A percentile compares a stretch with the other conserved stretches of the same genome.
phyloP scores from a whole-genome alignment of 2,329 filamentous ascomycete species.

The Periglandula ipomoeae region DNA sequence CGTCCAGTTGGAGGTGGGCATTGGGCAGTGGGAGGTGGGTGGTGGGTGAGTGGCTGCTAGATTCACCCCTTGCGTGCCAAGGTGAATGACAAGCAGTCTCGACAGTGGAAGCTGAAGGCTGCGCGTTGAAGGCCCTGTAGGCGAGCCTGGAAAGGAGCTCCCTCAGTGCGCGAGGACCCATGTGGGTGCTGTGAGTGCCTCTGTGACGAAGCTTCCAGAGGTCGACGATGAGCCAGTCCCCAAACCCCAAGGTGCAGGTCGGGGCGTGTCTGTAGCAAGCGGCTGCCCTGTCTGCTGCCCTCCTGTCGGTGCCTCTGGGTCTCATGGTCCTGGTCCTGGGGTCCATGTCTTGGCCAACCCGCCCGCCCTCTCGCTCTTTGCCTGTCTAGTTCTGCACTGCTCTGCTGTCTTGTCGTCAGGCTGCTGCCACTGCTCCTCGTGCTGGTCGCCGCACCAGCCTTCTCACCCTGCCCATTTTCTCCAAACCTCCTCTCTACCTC shows the following conservation, averaged over 20 bases:
- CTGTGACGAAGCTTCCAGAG: not conserved
- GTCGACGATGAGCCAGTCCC: no score
- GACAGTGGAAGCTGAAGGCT: no score
- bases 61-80: not conserved
- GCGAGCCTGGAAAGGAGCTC: no score
- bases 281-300: constrained; percentile 2
- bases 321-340: constrained; percentile 6
- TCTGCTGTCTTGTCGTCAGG: constrained; percentile 3
- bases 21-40: not conserved
- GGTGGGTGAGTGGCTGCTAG: not conserved
- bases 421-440: constrained; percentile 4
- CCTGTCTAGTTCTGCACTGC: constrained; percentile 1
- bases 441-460: constrained; percentile 7
- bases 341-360: constrained; percentile 6
- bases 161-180: no score
- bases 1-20: not conserved
- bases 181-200: no score
- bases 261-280: not conserved
- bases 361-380: constrained; percentile 2
- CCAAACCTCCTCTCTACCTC: constrained; percentile 6
- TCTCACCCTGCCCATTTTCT: constrained; percentile 6
- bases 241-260: not conserved
- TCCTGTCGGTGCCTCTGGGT: constrained; percentile 4
- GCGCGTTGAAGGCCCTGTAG: no score
- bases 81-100: not conserved